Evolutionary conservation across 306 rosid species (phyloP), one percentile per base, ranked within the genome.

Genomic region (Pyrus communis): DNA sequence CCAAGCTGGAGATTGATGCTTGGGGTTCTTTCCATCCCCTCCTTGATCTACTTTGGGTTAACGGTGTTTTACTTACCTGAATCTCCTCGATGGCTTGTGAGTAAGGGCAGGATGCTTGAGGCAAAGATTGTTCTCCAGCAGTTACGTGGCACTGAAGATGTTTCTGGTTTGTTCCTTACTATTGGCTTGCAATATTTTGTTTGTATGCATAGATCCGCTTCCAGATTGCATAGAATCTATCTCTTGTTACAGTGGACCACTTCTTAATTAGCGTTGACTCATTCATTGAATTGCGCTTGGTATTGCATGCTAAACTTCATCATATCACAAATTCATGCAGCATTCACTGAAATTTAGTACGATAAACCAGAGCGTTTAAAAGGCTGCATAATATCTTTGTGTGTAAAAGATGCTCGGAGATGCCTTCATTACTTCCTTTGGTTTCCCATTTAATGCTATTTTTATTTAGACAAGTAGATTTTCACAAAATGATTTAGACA

Each of bases 61-160:
- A 68, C 93, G 1, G 62, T 91, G 10, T 88, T 91, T 84, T 89
- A 77, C 95, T 89, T 91, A 90, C 95, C 97, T 1, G 95, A 89
- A 83, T 91, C 97, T 85, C 97, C 97, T 65, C 86, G 95, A 57
- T 91, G 97, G 97, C 86, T 91, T 31, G 97, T 89, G 67, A 91
- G 97, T 67, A 91, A 89, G 83, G 97, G 97, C 21, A 91, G 22
- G 88, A 91, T 91, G 97, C 58, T 83, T 1, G 89, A 91, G 82
- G 97, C 97, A 0, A 88, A 85, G 63, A 91, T 75, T 87, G 95
- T 91, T 76, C 95, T 91, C 71, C 91, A 84, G 77, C 76, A 80
- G 67, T 79, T 91, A 42, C 97, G 97, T 11, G 97, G 97, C 80
- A 69, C 78, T 70, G 98, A 93, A 76, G 98, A 93, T 42, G 98